Percentiles rank a stretch among this genome's conserved stretches.
These are phyloP conservation scores for Hortiboletus campestris DNA, from an alignment of 768 basidiomycete genomes.

Conservation along the genomic window DNA sequence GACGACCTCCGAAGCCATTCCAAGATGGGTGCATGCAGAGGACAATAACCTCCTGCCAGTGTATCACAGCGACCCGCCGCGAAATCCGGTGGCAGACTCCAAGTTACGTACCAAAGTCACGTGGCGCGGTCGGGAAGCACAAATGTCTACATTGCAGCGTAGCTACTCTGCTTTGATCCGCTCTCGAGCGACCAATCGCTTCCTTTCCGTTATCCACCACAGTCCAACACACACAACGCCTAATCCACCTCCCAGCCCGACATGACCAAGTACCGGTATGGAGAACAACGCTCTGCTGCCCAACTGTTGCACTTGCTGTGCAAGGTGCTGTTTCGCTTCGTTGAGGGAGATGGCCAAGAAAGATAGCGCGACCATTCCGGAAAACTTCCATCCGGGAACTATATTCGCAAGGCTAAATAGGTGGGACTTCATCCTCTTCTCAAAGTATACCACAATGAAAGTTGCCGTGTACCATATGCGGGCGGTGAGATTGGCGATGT, in stretches of 20 bases:
- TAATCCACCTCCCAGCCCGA: slow-evolving; percentile 26
- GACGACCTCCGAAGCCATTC: slow-evolving; percentile 26
- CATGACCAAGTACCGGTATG: slow-evolving; percentile 20
- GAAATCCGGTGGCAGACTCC: slow-evolving; percentile 14
- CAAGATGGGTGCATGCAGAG: slow-evolving; percentile 5
- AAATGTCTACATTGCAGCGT: background rate
- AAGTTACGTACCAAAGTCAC: too few species aligned
- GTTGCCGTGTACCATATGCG: slow-evolving; percentile 59
- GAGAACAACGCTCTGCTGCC: slow-evolving; percentile 24
- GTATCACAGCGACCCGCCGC: background rate
- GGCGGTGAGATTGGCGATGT: slow-evolving; percentile 62
- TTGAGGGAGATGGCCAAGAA: slow-evolving; percentile 21
- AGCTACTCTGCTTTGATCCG: slow-evolving; percentile 24
- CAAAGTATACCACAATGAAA: slow-evolving; percentile 53
- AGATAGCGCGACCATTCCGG: slow-evolving; percentile 21
- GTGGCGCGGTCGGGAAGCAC: too few species aligned
- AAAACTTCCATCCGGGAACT: slow-evolving; percentile 30
- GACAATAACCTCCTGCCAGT: background rate
- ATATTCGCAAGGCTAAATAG: slow-evolving; percentile 12
- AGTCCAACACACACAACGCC: slow-evolving; percentile 25
- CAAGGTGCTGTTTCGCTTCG: slow-evolving; percentile 14
- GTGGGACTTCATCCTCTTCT: slow-evolving; percentile 11
- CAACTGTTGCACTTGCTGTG: slow-evolving; percentile 10
- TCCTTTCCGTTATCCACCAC: slow-evolving; percentile 33
- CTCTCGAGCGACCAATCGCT: slow-evolving; percentile 16